These are phyloP conservation scores for Boechera divaricarpa DNA, from an alignment of 345 rosid species.

Conservation along the genomic window DNA sequence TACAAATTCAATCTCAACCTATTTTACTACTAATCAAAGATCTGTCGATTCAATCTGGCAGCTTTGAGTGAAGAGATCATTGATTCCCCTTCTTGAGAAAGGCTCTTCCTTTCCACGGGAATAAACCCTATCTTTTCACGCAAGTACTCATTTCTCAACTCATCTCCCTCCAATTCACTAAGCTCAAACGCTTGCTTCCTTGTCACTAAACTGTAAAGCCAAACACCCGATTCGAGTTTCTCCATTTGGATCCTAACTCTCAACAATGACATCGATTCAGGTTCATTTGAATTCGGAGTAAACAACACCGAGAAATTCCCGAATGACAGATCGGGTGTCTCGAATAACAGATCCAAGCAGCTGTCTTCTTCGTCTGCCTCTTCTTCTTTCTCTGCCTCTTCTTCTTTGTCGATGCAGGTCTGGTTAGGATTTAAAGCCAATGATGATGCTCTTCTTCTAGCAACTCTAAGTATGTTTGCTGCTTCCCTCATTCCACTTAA, in stretches of 20 bases:
- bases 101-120: constrained; percentile 57
- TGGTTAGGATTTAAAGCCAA: constrained; percentile 44
- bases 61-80: constrained; percentile 59
- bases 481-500: constrained; percentile 99
- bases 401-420: constrained; percentile 26
- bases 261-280: constrained; percentile 55
- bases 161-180: constrained; percentile 58
- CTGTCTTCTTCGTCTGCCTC: constrained; percentile 13
- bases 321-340: constrained; percentile 60
- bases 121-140: constrained; percentile 46
- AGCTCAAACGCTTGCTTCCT: constrained; percentile 62
- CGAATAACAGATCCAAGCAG: constrained; percentile 51
- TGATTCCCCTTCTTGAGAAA: constrained; percentile 56
- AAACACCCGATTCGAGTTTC: constrained; percentile 40
- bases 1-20: not conserved
- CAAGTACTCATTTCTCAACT: constrained; percentile 53
- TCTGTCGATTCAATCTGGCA: constrained; percentile 48
- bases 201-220: constrained; percentile 60
- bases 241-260: constrained; percentile 51
- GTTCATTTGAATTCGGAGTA: constrained; percentile 59
- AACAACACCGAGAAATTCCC: constrained; percentile 65
- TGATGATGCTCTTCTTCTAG: constrained; percentile 61
- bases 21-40: constrained; percentile 33
- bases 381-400: not conserved
- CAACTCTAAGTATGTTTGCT: constrained; percentile 77